These are phyloP conservation scores for Angophora floribunda DNA, from an alignment of 345 rosid species.

Conservation along the genomic window DNA sequence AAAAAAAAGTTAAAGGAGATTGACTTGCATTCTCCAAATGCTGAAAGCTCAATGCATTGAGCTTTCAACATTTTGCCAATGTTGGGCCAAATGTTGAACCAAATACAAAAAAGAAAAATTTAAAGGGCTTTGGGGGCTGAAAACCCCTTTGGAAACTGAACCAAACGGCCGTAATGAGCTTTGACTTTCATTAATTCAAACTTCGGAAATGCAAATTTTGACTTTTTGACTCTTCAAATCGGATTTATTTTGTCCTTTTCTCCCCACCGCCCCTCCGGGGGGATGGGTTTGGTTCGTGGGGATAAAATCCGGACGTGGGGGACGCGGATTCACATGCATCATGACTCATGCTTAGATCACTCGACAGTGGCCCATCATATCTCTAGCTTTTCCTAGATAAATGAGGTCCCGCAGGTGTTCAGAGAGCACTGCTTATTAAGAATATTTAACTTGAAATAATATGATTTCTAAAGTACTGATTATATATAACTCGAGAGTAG, in stretches of 20 bases:
- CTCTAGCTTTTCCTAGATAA: background rate
- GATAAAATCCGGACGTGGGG: background rate
- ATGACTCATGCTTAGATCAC: background rate
- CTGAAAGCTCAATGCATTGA: no score
- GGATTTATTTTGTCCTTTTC: background rate
- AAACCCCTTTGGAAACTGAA: no score
- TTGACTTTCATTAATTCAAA: background rate
- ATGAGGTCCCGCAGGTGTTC: background rate
- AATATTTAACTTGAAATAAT: background rate
- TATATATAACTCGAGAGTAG: background rate
- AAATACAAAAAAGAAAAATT: no score
- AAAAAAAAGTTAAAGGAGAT: no score
- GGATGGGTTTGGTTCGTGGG: background rate
- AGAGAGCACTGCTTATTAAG: background rate
- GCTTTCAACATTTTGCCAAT: no score
- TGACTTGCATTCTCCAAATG: no score
- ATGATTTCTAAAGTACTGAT: background rate
- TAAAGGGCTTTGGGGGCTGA: no score
- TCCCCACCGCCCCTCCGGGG: no score
- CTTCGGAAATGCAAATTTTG: background rate
- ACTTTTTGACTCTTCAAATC: background rate
- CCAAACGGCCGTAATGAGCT: no score
- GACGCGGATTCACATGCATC: background rate
- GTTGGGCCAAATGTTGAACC: no score
- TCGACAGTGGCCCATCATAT: background rate